These are phyloP conservation scores for Viridothelium virens DNA, from an alignment of 495 filamentous ascomycete species.

Conservation along the genomic window DNA sequence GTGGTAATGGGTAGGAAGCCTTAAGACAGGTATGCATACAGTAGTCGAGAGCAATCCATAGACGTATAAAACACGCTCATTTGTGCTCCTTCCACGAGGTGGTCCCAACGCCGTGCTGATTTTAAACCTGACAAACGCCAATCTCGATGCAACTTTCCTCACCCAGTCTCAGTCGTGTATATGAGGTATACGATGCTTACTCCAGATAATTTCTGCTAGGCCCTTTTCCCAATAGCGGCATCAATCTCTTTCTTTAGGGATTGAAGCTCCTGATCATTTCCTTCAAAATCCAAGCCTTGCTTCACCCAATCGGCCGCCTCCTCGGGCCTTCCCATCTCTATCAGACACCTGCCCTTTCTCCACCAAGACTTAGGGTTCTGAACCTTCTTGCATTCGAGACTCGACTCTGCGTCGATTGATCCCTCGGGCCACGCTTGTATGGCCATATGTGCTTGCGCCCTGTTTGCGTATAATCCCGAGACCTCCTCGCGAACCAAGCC, in stretches of 20 bases:
- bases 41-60: background rate
- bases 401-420: constrained; percentile 71
- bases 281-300: constrained; percentile 75
- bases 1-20: constrained; percentile 18
- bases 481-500: constrained; percentile 77
- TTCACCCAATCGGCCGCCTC: constrained; percentile 72
- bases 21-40: background rate
- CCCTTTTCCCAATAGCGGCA: constrained; percentile 33
- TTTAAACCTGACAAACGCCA: background rate
- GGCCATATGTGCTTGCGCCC: constrained; percentile 84
- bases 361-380: constrained; percentile 95
- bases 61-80: background rate
- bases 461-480: constrained; percentile 68
- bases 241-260: constrained; percentile 65
- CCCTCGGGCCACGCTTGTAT: constrained; percentile 72
- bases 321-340: constrained; percentile 82
- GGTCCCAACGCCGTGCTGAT: background rate
- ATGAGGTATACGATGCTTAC: background rate
- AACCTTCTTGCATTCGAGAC: constrained; percentile 77
- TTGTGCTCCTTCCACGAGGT: too few species aligned
- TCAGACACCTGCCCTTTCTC: constrained; percentile 68
- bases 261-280: constrained; percentile 61
- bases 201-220: background rate
- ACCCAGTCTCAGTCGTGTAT: background rate
- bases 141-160: background rate